Base-by-base conservation (phyloP, 1,284 basidiomycete species). In the Cutaneotrichosporon spelunceum region DNA sequence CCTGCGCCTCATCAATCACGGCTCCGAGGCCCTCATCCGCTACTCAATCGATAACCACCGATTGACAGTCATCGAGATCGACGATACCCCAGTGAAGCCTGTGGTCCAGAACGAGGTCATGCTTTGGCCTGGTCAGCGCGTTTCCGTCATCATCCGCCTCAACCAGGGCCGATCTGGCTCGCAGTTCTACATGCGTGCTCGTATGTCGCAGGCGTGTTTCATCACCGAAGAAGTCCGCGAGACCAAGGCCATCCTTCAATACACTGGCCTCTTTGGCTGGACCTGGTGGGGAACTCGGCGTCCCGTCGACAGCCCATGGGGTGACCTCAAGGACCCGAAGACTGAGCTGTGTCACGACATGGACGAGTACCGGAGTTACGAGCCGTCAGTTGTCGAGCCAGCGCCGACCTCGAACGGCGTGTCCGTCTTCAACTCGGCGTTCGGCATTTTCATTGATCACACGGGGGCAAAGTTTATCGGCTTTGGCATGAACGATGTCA, bases 111-210 rank as follows among this genome's bases (percentile, higher is more conserved):
- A 69, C 49, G 71, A 75, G 53, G 19, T 73, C 4, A 52, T 60
- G 2, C 45, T 72, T 2, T 67, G 57, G 2, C 64, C 66, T 2
- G 76, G 70, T 0, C 73, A 79, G 62, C 71, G 78, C 55, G 72
- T 71, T 54, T 75, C 73, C 9, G 69, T 71, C 30, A 58, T 78
- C 29, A 52, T 79, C 27, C 62, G 72, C 52, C 71, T 76, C 14
- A 61, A 66, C 44, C 56, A 69, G 42, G 72, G 75, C 42, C 33
- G 44, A 3, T 56, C 47, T 8, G 70, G 71, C 9, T 67, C 70
- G 30, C 60, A 68, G 11, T 78, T 73, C 62, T 78, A 66, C 65
- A 63, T 79, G 16, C 69, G 78, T 14, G 67, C 71, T 1, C 58
- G 61, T 14, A 60, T 68, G 14, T 72, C 70, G 34, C 63, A 58